Evolutionary conservation across 2,329 filamentous ascomycete species (phyloP).

Genomic region (Sclerotinia sclerotiorum): DNA sequence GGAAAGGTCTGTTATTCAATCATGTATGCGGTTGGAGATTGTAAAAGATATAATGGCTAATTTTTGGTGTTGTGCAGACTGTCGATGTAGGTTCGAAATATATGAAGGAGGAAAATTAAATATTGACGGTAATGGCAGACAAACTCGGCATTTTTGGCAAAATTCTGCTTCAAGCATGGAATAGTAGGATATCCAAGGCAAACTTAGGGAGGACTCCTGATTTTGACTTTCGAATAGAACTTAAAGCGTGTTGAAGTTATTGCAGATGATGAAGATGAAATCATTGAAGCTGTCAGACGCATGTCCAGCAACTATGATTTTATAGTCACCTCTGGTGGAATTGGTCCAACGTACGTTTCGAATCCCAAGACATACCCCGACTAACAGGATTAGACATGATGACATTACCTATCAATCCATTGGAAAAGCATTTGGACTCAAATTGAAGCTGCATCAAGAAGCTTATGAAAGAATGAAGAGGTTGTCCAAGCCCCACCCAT

Average conservation of each 20-base stretch:
- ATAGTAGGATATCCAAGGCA: slow-evolving; percentile 56
- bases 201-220: slow-evolving; percentile 56
- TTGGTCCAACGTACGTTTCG: slow-evolving; percentile 75
- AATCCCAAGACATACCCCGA: neutral
- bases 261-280: slow-evolving; percentile 86
- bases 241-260: slow-evolving; percentile 91
- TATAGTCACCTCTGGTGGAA: slow-evolving; percentile 92
- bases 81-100: slow-evolving; percentile 40
- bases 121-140: slow-evolving; percentile 47
- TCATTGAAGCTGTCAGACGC: slow-evolving; percentile 75
- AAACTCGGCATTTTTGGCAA: slow-evolving; percentile 63
- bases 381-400: slow-evolving; percentile 66
- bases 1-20: slow-evolving; percentile 68
- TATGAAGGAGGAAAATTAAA: neutral
- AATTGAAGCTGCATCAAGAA: slow-evolving; percentile 72
- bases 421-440: slow-evolving; percentile 80
- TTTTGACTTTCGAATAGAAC: slow-evolving; percentile 47
- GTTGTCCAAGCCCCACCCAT: slow-evolving; percentile 71
- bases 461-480: slow-evolving; percentile 81
- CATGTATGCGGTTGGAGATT: slow-evolving; percentile 31
- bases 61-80: slow-evolving; percentile 34
- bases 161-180: slow-evolving; percentile 62
- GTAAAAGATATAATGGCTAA: slow-evolving; percentile 37
- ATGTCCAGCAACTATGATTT: slow-evolving; percentile 93
- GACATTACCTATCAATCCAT: slow-evolving; percentile 97